These are phyloP conservation scores for Flaveria sonorensis DNA, from an alignment of 129 eudicot species.

Conservation along the genomic window DNA sequence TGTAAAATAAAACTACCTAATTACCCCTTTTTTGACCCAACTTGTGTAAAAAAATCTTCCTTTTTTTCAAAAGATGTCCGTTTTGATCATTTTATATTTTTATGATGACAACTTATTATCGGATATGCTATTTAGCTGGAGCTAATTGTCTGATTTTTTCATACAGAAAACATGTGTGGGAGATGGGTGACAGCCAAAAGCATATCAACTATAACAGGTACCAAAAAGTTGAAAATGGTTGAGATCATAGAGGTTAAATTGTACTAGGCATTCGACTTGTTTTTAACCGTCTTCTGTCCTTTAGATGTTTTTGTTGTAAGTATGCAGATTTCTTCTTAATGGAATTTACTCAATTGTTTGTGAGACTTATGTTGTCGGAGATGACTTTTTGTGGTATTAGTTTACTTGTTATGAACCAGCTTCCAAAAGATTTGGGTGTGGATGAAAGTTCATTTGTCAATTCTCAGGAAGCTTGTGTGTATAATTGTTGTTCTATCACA, in stretches of 20 bases:
- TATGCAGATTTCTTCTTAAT: constrained; percentile 14
- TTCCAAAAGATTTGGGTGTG: background rate
- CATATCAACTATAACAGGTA: background rate
- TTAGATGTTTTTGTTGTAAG: constrained; percentile 38
- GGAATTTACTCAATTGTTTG: constrained; percentile 23
- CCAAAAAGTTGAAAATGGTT: background rate
- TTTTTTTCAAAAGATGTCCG: background rate
- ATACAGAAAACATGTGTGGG: constrained; percentile 17
- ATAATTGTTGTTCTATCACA: no score
- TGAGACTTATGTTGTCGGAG: constrained; percentile 21
- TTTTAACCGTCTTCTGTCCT: constrained; percentile 7
- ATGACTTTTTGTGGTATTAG: constrained; percentile 14
- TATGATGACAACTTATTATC: background rate
- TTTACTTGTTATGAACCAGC: constrained; percentile 28
- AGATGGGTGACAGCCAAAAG: background rate
- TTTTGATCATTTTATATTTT: background rate
- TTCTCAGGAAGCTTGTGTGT: background rate
- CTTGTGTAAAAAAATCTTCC: background rate
- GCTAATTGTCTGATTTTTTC: background rate
- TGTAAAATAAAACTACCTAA: background rate
- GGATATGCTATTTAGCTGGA: background rate
- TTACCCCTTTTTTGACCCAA: background rate
- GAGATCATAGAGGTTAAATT: constrained; percentile 20
- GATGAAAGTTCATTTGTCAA: background rate
- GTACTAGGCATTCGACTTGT: constrained; percentile 16